Evolutionary conservation across 805 yeast genomes (phyloP).

Genomic region (Vanderwaltozyma tropicalis): DNA sequence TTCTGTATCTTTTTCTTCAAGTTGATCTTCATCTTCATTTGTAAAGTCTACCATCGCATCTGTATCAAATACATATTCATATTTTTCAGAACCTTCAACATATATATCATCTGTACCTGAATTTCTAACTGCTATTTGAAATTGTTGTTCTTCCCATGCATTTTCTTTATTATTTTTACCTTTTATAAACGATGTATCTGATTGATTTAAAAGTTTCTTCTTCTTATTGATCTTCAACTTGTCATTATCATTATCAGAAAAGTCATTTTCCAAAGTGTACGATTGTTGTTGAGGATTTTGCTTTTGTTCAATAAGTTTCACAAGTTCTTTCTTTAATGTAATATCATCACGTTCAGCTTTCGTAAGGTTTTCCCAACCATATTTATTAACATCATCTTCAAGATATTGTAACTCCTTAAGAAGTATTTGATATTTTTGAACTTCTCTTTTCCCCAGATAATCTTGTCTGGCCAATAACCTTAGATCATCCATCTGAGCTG

Average conservation of each 20-base stretch:
- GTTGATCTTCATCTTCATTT: constrained; percentile 29
- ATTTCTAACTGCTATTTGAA: constrained; percentile 18
- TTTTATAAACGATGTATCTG: constrained; percentile 8
- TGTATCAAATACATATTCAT: constrained; percentile 69
- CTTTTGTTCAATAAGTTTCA: background rate
- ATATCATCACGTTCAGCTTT: constrained; percentile 42
- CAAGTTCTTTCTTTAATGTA: constrained; percentile 35
- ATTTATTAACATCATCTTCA: constrained; percentile 38
- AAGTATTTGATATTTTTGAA: constrained; percentile 34
- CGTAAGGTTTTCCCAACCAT: constrained; percentile 47
- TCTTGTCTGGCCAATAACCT: constrained; percentile 40
- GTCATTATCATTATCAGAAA: constrained; percentile 30
- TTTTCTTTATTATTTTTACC: constrained; percentile 20
- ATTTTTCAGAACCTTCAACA: constrained; percentile 31
- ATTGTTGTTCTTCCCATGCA: constrained; percentile 28
- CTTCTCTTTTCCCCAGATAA: constrained; percentile 40
- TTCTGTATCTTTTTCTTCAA: constrained; percentile 26
- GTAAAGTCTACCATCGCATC: constrained; percentile 50
- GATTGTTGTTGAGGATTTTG: background rate
- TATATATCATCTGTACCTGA: constrained; percentile 19
- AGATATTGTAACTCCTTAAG: constrained; percentile 39
- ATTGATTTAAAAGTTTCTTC: constrained; percentile 37
- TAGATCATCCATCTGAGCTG: constrained; percentile 26
- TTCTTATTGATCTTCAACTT: constrained; percentile 22
- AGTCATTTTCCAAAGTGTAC: constrained; percentile 50